Evolutionary conservation across 805 yeast species (phyloP).

Genomic region (Candida yuanshanica): DNA sequence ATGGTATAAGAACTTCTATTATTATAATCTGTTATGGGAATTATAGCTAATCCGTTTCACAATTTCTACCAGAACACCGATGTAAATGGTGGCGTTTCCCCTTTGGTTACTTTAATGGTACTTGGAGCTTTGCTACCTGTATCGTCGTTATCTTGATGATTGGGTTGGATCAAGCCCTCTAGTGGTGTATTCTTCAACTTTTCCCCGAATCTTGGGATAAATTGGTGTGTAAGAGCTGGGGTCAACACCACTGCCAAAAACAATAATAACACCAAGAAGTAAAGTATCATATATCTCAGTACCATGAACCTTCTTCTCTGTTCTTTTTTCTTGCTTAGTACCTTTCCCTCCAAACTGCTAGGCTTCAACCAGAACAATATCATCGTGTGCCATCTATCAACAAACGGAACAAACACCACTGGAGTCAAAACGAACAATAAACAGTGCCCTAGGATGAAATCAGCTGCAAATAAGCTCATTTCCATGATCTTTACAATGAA

Average conservation of each 20-base stretch:
- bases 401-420: conserved; percentile 53
- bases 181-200: conserved; percentile 20
- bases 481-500: conserved; percentile 58
- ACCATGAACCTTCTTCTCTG: conserved; percentile 37
- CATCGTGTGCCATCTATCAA: conserved; percentile 62
- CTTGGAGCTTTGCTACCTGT: conserved; percentile 55
- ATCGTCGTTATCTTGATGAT: conserved; percentile 55
- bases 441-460: conserved; percentile 53
- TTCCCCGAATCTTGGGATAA: conserved; percentile 23
- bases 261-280: conserved; percentile 33
- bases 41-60: no score
- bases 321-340: conserved; percentile 34
- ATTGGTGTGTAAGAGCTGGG: conserved; percentile 39
- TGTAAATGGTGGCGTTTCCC: conserved; percentile 26
- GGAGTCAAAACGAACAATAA: conserved; percentile 57
- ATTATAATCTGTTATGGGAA: no score
- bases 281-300: conserved; percentile 41
- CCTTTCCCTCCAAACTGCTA: conserved; percentile 27
- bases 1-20: no score
- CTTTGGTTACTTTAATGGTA: conserved; percentile 34
- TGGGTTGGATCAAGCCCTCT: conserved; percentile 53
- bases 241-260: conserved; percentile 37
- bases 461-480: conserved; percentile 62
- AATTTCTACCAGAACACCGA: conserved; percentile 28
- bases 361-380: conserved; percentile 66